Evolutionary conservation across 306 rosid species (phyloP), one percentile per base, ranked within the genome.

Genomic region (Quercus rubra): DNA sequence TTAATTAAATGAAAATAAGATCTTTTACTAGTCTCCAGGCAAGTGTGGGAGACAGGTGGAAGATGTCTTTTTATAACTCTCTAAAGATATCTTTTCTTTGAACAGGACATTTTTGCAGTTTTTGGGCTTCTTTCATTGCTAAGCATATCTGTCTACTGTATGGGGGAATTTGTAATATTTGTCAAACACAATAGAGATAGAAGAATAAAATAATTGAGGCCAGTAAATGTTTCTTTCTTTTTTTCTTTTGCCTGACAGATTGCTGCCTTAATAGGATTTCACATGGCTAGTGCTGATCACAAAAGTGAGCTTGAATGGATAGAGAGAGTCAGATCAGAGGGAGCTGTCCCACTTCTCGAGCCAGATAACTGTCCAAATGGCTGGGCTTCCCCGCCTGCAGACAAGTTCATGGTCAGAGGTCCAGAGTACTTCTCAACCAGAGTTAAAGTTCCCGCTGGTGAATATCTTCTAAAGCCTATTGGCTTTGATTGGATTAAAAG

Each of bases 401-500:
- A 88, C 76, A 89, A 81, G 77, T 92, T 92, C 84, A 77, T 88
- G 91, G 95, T 94, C 58, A 92, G 99, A 85, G 95, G 99, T 73
- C 97, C 97, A 5, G 90, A 92, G 43, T 94, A 94, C 83, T 85
- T 94, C 20, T 87, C 89, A 43, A 90, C 91, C 72, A 92, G 63
- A 83, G 90, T 82, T 73, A 94, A 94, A 85, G 66, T 92, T 80
- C 92, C 97, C 19, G 95, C 89, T 3, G 92, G 91, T 20, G 93
- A 86, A 35, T 89, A 83, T 71, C 83, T 94, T 30, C 90, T 94
- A 81, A 91, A 90, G 85, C 95, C 97, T 78, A 85, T 94, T 49
- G 97, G 99, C 23, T 91, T 94, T 49, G 99, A 94, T 87, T 94
- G 99, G 99, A 85, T 94, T 54, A 92, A 80, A 82, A 90, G 97